Conservation (phyloP, 208 protist genomes). For the Leishmania martiniquensis region DNA sequence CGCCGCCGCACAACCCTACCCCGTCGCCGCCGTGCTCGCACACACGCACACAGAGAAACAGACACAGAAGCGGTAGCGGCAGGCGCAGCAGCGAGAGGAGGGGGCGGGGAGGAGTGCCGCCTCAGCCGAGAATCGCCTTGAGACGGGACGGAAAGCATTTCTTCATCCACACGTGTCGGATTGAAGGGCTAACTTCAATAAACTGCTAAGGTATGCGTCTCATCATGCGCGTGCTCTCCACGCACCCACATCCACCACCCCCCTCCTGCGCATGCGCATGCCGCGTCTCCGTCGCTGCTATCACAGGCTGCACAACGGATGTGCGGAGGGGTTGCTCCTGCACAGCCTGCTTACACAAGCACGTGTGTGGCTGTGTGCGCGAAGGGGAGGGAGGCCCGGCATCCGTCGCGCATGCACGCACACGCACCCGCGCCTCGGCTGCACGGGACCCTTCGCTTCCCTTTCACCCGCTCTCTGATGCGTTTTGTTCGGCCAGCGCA, state of each 20-base stretch:
- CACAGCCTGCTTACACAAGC: constrained; percentile 37
- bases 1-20: background rate
- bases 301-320: constrained; percentile 21
- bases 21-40: too few relatives aligned
- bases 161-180: constrained; percentile 5
- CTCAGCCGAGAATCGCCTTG: background rate
- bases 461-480: background rate
- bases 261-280: background rate
- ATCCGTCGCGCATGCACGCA: background rate
- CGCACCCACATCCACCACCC: background rate
- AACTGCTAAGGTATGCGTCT: constrained; percentile 3
- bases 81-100: background rate
- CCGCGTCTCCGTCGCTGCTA: constrained; percentile 31
- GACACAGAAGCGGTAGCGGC: too few relatives aligned
- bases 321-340: background rate
- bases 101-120: background rate
- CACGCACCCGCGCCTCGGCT: too few relatives aligned
- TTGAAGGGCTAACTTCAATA: constrained; percentile 36
- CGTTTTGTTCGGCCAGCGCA: background rate
- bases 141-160: background rate
- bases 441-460: background rate
- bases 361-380: too few relatives aligned
- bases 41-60: too few relatives aligned
- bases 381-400: too few relatives aligned
- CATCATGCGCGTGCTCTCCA: constrained; percentile 23